phyloP scores from a whole-genome alignment of 805 yeast genomes.

The Pichia sporocuriosa region DNA sequence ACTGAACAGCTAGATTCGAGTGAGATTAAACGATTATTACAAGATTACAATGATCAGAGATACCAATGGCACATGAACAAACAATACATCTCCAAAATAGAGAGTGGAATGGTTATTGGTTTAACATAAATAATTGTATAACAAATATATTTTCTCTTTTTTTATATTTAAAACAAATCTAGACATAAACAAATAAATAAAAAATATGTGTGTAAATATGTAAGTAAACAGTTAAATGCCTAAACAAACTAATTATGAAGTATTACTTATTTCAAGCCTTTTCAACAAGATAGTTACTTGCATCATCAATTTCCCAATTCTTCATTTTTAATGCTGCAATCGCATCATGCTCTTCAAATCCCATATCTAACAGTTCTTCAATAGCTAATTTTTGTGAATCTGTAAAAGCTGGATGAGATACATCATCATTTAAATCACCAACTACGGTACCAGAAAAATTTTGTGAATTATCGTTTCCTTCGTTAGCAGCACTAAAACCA shows the following conservation, averaged over 20 bases:
- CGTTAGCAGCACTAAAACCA: constrained; percentile 10
- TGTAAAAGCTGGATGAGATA: constrained; percentile 10
- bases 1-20: constrained; percentile 5
- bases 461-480: not conserved
- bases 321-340: constrained; percentile 59
- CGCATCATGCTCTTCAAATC: constrained; percentile 65
- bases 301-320: constrained; percentile 73
- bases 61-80: constrained; percentile 6
- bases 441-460: not conserved
- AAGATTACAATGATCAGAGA: not conserved
- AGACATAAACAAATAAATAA: constrained; percentile 42
- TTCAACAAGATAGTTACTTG: constrained; percentile 81
- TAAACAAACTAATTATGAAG: not conserved
- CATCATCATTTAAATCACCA: not conserved
- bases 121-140: constrained; percentile 33
- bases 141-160: too few species aligned
- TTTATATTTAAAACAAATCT: too few species aligned
- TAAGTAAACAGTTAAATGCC: not conserved
- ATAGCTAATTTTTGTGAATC: constrained; percentile 43
- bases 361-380: constrained; percentile 84
- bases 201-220: constrained; percentile 21
- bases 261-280: constrained; percentile 37
- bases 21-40: not conserved
- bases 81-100: not conserved
- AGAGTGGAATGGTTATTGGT: constrained; percentile 22